phyloP scores from a whole-genome alignment of 2,329 filamentous ascomycete genomes.

The Curvularia spicifera region DNA sequence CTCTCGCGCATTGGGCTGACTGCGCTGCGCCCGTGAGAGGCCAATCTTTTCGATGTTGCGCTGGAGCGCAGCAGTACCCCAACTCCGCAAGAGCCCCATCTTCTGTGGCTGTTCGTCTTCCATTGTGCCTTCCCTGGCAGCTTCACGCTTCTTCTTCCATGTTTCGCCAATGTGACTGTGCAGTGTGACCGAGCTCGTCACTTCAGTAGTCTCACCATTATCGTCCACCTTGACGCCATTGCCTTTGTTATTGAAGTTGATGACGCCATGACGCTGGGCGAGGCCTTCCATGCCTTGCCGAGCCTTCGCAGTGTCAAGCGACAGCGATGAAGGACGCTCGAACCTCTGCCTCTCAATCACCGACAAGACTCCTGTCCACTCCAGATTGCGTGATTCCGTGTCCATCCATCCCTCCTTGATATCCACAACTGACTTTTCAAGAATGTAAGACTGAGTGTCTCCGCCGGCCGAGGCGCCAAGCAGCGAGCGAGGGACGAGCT shows the following conservation, averaged over 20 bases:
- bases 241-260: slow-evolving; percentile 34
- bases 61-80: slow-evolving; percentile 75
- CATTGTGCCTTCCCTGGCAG: slow-evolving; percentile 47
- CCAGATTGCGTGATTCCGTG: slow-evolving; percentile 80
- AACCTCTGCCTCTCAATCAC: slow-evolving; percentile 80
- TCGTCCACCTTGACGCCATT: slow-evolving; percentile 40
- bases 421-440: slow-evolving; percentile 80
- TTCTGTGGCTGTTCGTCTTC: slow-evolving; percentile 58
- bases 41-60: slow-evolving; percentile 80
- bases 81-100: slow-evolving; percentile 65
- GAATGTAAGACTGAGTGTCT: slow-evolving; percentile 78
- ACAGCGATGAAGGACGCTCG: slow-evolving; percentile 52
- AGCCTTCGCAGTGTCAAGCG: slow-evolving; percentile 34
- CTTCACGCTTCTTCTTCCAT: slow-evolving; percentile 58
- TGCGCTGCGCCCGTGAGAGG: slow-evolving; percentile 76
- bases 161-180: slow-evolving; percentile 74
- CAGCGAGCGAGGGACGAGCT: slow-evolving; percentile 72
- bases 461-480: slow-evolving; percentile 65
- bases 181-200: slow-evolving; percentile 76
- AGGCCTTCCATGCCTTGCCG: slow-evolving; percentile 42
- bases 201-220: slow-evolving; percentile 62
- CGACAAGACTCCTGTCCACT: slow-evolving; percentile 80
- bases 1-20: slow-evolving; percentile 79
- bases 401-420: slow-evolving; percentile 82
- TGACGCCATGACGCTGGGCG: slow-evolving; percentile 42